These are phyloP conservation scores for Peronospora farinosa DNA, from an alignment of 352 stramenopile species.

Conservation along the genomic window DNA sequence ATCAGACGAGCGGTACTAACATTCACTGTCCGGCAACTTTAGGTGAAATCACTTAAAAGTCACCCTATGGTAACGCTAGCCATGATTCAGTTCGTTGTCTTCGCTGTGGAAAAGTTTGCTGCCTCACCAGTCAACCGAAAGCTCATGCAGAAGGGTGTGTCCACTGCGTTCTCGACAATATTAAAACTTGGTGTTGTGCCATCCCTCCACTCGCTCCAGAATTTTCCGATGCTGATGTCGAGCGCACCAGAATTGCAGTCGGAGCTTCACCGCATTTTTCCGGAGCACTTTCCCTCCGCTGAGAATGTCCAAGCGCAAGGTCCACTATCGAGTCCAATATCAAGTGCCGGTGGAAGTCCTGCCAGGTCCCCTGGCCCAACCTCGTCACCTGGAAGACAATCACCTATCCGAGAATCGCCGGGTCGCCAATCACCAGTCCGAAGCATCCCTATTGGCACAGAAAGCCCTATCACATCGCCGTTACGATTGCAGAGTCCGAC, in stretches of 20 bases:
- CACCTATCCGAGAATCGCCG: conserved; percentile 30
- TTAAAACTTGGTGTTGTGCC: conserved; percentile 70
- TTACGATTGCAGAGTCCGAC: conserved; percentile 53
- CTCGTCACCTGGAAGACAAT: conserved; percentile 38
- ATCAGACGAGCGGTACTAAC: conserved; percentile 2
- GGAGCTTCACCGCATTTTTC: conserved; percentile 76
- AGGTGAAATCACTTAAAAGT: conserved; percentile 84
- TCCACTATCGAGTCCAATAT: conserved; percentile 27
- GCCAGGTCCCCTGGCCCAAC: conserved; percentile 34
- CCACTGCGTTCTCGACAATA: conserved; percentile 63
- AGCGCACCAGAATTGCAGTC: conserved; percentile 63
- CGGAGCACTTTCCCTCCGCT: conserved; percentile 68
- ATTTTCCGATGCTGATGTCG: conserved; percentile 64
- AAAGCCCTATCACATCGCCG: conserved; percentile 52
- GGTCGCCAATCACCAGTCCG: conserved; percentile 43
- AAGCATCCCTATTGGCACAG: conserved; percentile 40
- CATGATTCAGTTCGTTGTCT: conserved; percentile 84
- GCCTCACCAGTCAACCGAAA: conserved; percentile 61
- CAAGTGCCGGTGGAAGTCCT: conserved; percentile 35
- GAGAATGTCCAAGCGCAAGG: conserved; percentile 30
- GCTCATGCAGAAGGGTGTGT: conserved; percentile 80
- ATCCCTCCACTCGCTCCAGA: conserved; percentile 63
- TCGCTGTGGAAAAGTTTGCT: conserved; percentile 82
- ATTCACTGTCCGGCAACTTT: conserved; percentile 1
- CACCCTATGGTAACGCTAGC: conserved; percentile 74